Conservation (phyloP, 352 stramenopile genomes). For the Aphanomyces stellatus region DNA sequence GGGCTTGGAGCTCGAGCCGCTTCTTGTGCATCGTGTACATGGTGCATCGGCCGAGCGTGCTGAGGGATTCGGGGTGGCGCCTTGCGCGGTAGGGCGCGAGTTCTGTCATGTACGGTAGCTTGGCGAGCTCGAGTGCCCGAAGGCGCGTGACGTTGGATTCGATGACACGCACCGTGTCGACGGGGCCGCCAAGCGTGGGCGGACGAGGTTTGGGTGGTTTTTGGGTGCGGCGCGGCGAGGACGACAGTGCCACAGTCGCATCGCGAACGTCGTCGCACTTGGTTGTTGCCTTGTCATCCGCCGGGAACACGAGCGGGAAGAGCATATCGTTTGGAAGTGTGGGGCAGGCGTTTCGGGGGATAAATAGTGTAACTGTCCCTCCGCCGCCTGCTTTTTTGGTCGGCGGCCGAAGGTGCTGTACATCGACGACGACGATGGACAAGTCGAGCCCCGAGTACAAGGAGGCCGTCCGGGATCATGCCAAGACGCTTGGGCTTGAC, state of each 20-base stretch:
- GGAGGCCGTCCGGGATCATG: constrained; percentile 47
- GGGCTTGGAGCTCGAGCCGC: neutral
- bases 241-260: neutral
- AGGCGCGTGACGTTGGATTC: neutral
- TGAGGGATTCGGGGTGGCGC: neutral
- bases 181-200: neutral
- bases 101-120: constrained; percentile 8
- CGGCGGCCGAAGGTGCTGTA: too few relatives aligned
- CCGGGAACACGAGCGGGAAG: too few relatives aligned
- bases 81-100: neutral
- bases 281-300: too few relatives aligned
- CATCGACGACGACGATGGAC: too few relatives aligned
- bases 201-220: neutral
- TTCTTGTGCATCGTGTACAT: constrained; percentile 9
- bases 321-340: too few relatives aligned
- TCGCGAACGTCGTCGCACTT: neutral
- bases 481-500: constrained; percentile 50
- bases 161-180: neutral
- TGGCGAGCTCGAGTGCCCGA: neutral
- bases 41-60: neutral
- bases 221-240: too few relatives aligned
- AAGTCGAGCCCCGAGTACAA: constrained; percentile 43
- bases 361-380: too few relatives aligned
- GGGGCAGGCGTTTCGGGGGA: too few relatives aligned
- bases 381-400: too few relatives aligned